Evolutionary conservation across 1,284 basidiomycete species (phyloP), one percentile per base, ranked within the genome.

Genomic region (Tilletia caries): DNA sequence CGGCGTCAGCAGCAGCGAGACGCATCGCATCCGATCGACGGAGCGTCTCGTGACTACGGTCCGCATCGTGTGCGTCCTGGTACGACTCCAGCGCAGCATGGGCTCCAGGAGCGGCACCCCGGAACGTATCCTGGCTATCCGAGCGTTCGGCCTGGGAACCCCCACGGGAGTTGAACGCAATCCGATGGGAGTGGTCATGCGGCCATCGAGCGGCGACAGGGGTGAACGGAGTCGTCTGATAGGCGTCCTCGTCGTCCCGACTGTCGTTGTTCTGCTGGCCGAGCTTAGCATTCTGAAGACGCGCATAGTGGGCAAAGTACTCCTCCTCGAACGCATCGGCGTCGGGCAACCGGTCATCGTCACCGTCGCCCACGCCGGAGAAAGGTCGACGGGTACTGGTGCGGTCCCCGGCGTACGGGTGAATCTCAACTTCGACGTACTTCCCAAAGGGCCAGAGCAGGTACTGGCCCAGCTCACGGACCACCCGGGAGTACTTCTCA

Each of bases 391-490:
- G 37, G 32, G 58, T 29, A 23, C 58, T 62, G 58, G 27, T 69
- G n/a, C 79, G 77, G 25, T 82, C 75, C 23, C 71, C 74, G 34
- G 74, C 76, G 52, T 72, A 67, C 23, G 78, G 73, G 66, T 75
- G 71, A 68, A 91, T 75, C 50, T 83, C 81, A 4, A 94, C 92
- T 83, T 98, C 95, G 69, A 99, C 93, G 81, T 98, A 99, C 84
- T 98, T 98, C 93, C 83, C 95, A 83, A 99, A 99, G 1, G 96
- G 96, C 96, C 96, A 98, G 43, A 90, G 88, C 69, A 98, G 88
- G 84, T 99, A 99, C 90, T 93, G 95, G 1, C 92, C 95, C 13
- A 98, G 86, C 27, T 95, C 96, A 79, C 90, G 93, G 1, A 96
- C 86, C 25, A 98, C 88, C n/a, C 88, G 89, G 2, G 92, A 89